Evolutionary conservation across 805 yeast species (phyloP).

Genomic region (Saccharomycopsis sp.): DNA sequence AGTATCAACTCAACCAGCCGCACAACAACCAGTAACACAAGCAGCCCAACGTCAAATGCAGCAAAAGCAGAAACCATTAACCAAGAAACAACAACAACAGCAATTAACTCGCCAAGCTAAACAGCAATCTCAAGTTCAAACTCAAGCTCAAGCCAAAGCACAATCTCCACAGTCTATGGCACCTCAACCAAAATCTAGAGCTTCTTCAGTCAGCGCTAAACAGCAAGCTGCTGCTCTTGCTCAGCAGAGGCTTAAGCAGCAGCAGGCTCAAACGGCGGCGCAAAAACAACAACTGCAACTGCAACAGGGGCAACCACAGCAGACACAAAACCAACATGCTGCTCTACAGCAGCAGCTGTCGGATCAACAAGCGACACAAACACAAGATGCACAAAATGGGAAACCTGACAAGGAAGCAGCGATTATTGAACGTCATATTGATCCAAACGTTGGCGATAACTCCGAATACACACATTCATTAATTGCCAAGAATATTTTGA

Average conservation of each 20-base stretch:
- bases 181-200: neutral
- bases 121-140: conserved; percentile 6
- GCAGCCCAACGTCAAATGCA: neutral
- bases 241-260: conserved; percentile 33
- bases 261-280: conserved; percentile 45
- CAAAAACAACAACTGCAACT: conserved; percentile 31
- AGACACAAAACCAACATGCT: conserved; percentile 30
- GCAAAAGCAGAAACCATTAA: no score
- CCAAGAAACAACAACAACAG: neutral
- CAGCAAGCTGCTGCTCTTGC: conserved; percentile 23
- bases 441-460: neutral
- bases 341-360: conserved; percentile 22
- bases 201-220: neutral
- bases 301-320: conserved; percentile 25
- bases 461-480: conserved; percentile 18
- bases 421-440: neutral
- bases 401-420: neutral
- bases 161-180: conserved; percentile 19
- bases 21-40: neutral
- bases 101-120: neutral
- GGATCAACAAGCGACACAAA: conserved; percentile 9
- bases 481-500: conserved; percentile 32
- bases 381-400: conserved; percentile 23
- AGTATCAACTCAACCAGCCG: neutral
- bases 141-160: conserved; percentile 24